Conservation (phyloP, 2,329 filamentous ascomycete species). For the Botryosphaeria dothidea region DNA sequence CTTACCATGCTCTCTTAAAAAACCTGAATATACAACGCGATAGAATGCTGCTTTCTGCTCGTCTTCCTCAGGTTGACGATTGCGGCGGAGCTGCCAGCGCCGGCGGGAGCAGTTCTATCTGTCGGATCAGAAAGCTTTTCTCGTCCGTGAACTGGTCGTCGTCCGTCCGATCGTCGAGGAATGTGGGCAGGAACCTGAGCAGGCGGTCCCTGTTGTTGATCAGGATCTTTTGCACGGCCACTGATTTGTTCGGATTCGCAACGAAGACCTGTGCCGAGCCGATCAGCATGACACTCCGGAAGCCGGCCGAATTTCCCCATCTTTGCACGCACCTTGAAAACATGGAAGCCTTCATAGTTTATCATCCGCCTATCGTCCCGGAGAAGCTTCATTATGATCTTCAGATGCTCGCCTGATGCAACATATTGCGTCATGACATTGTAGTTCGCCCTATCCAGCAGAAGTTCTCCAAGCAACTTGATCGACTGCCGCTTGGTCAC, state of each 20-base stretch:
- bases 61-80: not conserved
- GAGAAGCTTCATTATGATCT: conserved; percentile 96
- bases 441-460: conserved; percentile 95
- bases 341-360: conserved; percentile 98
- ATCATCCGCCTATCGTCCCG: conserved; percentile 98
- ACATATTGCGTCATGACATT: conserved; percentile 98
- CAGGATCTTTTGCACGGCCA: conserved; percentile 90
- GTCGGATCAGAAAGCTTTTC: conserved; percentile 93
- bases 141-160: conserved; percentile 99
- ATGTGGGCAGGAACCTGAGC: conserved; percentile 83
- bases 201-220: conserved; percentile 95
- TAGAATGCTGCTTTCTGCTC: not conserved
- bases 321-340: conserved; percentile 72
- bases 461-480: conserved; percentile 91
- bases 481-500: conserved; percentile 98
- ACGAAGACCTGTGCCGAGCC: conserved; percentile 72
- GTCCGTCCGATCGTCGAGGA: conserved; percentile 91
- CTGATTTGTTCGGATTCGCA: conserved; percentile 96
- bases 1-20: not conserved
- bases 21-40: not conserved
- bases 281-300: conserved; percentile 9
- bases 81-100: conserved; percentile 27
- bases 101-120: conserved; percentile 63
- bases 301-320: conserved; percentile 10
- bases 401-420: conserved; percentile 90